A percentile compares a stretch with the other conserved stretches of the same genome.
Evolutionary conservation across 768 basidiomycete genomes (phyloP).

Genomic region (Macrolepiota dolichaula): DNA sequence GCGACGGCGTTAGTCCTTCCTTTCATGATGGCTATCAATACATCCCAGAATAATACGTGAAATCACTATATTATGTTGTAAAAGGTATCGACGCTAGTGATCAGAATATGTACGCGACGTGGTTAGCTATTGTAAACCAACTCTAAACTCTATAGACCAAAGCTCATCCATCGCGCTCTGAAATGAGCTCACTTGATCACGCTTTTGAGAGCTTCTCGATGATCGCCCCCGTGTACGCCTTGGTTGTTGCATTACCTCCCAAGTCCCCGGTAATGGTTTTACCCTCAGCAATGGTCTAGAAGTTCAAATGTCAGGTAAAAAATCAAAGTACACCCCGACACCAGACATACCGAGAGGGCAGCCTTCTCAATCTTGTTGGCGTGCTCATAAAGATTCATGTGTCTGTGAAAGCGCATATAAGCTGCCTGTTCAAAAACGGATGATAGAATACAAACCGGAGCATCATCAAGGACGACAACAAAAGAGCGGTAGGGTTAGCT

Average conservation of each 20-base stretch:
- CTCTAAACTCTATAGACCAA: slow-evolving; percentile 16
- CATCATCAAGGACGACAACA: slow-evolving; percentile 98
- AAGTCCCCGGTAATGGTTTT: slow-evolving; percentile 93
- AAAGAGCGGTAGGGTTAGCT: slow-evolving; percentile 98
- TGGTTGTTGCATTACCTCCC: slow-evolving; percentile 88
- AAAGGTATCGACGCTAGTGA: slow-evolving; percentile 4
- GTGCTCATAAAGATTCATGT: slow-evolving; percentile 86
- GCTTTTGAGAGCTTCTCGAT: slow-evolving; percentile 56
- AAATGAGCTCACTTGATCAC: slow-evolving; percentile 8
- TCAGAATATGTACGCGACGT: background rate
- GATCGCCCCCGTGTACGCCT: slow-evolving; percentile 87
- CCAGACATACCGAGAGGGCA: slow-evolving; percentile 66
- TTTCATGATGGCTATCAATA: slow-evolving; percentile 1
- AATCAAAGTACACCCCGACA: background rate
- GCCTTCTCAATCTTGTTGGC: slow-evolving; percentile 93
- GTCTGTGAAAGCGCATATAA: slow-evolving; percentile 43
- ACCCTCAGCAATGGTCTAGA: slow-evolving; percentile 94
- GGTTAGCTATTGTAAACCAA: slow-evolving; percentile 2
- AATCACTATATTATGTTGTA: background rate
- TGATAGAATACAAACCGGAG: slow-evolving; percentile 56
- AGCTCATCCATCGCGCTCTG: slow-evolving; percentile 14
- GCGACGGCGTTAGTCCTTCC: background rate
- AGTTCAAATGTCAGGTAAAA: slow-evolving; percentile 11
- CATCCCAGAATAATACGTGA: slow-evolving; percentile 4
- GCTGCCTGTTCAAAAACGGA: slow-evolving; percentile 9